Conservation (phyloP, 169 alveolate genomes). For the Cryptosporidium tyzzeri region DNA sequence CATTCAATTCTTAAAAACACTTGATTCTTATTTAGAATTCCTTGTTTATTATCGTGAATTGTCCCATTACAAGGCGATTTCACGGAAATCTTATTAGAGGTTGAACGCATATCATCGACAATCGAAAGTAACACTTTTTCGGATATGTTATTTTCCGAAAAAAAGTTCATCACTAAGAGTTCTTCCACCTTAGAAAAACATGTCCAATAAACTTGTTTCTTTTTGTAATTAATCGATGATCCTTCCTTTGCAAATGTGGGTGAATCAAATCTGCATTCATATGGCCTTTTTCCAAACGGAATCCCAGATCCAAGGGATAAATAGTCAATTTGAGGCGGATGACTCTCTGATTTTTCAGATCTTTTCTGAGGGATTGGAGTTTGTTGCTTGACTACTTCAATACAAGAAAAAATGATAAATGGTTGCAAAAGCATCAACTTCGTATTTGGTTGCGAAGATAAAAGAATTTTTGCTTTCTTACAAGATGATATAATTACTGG, state of each 20-base stretch:
- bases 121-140: slow-evolving; percentile 13
- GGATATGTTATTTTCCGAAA: neutral
- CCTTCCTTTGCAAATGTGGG: slow-evolving; percentile 49
- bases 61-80: slow-evolving; percentile 65
- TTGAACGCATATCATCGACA: neutral
- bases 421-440: slow-evolving; percentile 40
- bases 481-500: slow-evolving; percentile 47
- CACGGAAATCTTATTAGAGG: slow-evolving; percentile 11
- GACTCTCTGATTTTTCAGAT: neutral
- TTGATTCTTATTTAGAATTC: slow-evolving; percentile 8
- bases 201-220: slow-evolving; percentile 46
- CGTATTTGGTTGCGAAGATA: slow-evolving; percentile 12
- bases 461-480: slow-evolving; percentile 14
- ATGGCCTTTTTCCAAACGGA: slow-evolving; percentile 62
- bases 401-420: slow-evolving; percentile 19
- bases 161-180: slow-evolving; percentile 28
- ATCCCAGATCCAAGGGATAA: slow-evolving; percentile 31
- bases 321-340: slow-evolving; percentile 9
- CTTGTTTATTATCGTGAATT: slow-evolving; percentile 15
- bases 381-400: slow-evolving; percentile 13
- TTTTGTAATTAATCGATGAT: slow-evolving; percentile 24
- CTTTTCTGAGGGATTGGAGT: neutral
- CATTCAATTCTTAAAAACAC: slow-evolving; percentile 51
- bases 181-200: slow-evolving; percentile 47
- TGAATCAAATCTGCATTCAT: slow-evolving; percentile 65